Percentiles rank a stretch among this genome's conserved stretches.
Conservation (phyloP, 805 yeast genomes). For the Candida peoriensis region DNA sequence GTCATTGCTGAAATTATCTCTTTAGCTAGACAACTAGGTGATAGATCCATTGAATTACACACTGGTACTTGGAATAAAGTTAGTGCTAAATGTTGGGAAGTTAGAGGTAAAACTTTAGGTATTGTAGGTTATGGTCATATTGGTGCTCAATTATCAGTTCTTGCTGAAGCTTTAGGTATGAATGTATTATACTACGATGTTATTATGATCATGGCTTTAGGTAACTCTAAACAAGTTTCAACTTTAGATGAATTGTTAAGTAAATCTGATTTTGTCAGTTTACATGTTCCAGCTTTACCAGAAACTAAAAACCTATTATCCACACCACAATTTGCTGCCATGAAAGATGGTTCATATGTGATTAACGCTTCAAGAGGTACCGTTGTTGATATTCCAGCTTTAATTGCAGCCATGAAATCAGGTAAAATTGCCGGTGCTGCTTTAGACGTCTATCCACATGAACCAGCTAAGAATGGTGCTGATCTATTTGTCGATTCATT, state of each 20-base stretch:
- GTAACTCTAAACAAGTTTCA: conserved; percentile 91
- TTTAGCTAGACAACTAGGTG: conserved; percentile 94
- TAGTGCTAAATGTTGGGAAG: conserved; percentile 94
- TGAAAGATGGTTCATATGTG: conserved; percentile 94
- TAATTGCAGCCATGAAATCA: conserved; percentile 83
- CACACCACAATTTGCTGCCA: conserved; percentile 86
- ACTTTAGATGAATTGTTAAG: conserved; percentile 78
- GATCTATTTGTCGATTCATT: conserved; percentile 65
- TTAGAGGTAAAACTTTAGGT: conserved; percentile 96
- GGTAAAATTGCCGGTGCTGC: conserved; percentile 98
- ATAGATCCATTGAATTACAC: conserved; percentile 93
- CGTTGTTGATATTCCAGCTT: conserved; percentile 92
- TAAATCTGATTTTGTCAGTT: conserved; percentile 81
- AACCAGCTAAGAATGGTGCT: conserved; percentile 96
- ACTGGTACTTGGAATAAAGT: conserved; percentile 98
- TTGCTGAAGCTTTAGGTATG: conserved; percentile 98
- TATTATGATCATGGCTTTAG: conserved; percentile 89
- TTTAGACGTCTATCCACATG: conserved; percentile 91
- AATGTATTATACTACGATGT: conserved; percentile 91
- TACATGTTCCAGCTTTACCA: conserved; percentile 91
- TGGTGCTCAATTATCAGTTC: conserved; percentile 93
- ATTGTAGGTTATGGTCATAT: conserved; percentile 98
- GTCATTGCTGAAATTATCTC: conserved; percentile 93
- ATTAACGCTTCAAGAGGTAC: conserved; percentile 98
- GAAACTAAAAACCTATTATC: conserved; percentile 90